Percentiles rank a stretch among this genome's conserved stretches.
Evolutionary conservation across 257 asterid genomes (phyloP).

Genomic region (Oldenlandia corymbosa): DNA sequence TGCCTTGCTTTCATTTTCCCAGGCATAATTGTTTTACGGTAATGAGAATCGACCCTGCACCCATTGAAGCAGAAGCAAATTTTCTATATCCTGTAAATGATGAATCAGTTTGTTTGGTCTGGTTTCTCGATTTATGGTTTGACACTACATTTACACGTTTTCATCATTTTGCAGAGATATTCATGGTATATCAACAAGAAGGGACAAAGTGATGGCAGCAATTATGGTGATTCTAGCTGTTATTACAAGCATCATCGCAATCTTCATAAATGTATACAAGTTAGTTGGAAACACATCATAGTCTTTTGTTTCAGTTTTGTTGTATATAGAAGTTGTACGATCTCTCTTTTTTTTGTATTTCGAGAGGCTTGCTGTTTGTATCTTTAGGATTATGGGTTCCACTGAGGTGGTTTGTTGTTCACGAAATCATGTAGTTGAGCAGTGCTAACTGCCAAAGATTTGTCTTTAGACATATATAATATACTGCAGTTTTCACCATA

Average conservation of each 20-base stretch:
- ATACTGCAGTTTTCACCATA: too few species aligned
- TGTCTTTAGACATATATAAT: too few species aligned
- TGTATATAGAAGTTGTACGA: not conserved
- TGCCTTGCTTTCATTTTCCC: slow-evolving; percentile 92
- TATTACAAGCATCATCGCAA: slow-evolving; percentile 67
- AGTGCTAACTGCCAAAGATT: too few species aligned
- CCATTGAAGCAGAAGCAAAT: not conserved
- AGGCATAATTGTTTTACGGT: slow-evolving; percentile 80
- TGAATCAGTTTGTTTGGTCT: not conserved
- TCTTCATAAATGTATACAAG: slow-evolving; percentile 69
- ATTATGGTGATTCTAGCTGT: slow-evolving; percentile 59
- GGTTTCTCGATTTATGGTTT: not conserved
- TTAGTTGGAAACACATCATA: slow-evolving; percentile 23
- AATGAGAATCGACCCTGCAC: not conserved
- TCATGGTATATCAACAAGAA: slow-evolving; percentile 62
- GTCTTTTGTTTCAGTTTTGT: not conserved
- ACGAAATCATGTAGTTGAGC: too few species aligned
- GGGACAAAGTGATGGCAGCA: slow-evolving; percentile 68
- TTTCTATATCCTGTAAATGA: too few species aligned
- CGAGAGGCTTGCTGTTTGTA: not conserved
- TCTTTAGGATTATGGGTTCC: not conserved
- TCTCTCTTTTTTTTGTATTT: too few species aligned
- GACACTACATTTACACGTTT: not conserved
- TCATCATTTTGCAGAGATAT: slow-evolving; percentile 55
- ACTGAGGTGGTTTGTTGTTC: not conserved